phyloP scores from a whole-genome alignment of 768 basidiomycete species.

The Crucibulum laeve region DNA sequence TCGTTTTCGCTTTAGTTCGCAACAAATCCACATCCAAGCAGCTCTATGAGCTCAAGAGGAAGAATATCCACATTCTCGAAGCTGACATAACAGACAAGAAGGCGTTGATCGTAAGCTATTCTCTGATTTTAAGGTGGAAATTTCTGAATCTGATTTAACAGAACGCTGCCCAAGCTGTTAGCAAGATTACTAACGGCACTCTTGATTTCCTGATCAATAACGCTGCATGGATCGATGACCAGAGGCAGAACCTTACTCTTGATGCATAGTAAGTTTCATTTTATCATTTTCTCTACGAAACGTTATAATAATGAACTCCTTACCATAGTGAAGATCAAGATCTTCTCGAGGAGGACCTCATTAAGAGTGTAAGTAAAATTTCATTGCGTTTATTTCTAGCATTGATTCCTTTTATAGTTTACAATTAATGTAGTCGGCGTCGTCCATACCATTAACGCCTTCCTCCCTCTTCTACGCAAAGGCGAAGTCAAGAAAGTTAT shows the following conservation, averaged over 20 bases:
- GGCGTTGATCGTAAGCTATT: slow-evolving; percentile 10
- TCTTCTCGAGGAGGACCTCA: not conserved
- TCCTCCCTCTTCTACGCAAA: not conserved
- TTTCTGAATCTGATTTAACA: not conserved
- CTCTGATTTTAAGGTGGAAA: not conserved
- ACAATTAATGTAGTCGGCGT: not conserved
- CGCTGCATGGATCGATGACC: slow-evolving; percentile 25
- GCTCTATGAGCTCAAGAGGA: slow-evolving; percentile 3
- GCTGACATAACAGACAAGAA: slow-evolving; percentile 27
- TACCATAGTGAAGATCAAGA: not conserved
- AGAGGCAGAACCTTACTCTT: slow-evolving; percentile 26
- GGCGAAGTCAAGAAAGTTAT: slow-evolving; percentile 27
- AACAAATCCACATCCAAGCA: not conserved
- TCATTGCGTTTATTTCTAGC: not conserved
- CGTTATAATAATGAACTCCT: too few relatives aligned
- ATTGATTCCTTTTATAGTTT: not conserved
- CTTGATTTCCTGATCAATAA: not conserved
- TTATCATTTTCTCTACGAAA: too few relatives aligned
- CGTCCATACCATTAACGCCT: not conserved
- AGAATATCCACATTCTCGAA: slow-evolving; percentile 28
- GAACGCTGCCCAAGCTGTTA: not conserved
- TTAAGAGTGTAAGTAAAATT: not conserved
- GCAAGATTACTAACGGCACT: not conserved
- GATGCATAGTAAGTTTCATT: slow-evolving; percentile 18
- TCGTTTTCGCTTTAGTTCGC: slow-evolving; percentile 10